Base-by-base conservation (phyloP, 768 basidiomycete species). In the Boletus fagicola region DNA sequence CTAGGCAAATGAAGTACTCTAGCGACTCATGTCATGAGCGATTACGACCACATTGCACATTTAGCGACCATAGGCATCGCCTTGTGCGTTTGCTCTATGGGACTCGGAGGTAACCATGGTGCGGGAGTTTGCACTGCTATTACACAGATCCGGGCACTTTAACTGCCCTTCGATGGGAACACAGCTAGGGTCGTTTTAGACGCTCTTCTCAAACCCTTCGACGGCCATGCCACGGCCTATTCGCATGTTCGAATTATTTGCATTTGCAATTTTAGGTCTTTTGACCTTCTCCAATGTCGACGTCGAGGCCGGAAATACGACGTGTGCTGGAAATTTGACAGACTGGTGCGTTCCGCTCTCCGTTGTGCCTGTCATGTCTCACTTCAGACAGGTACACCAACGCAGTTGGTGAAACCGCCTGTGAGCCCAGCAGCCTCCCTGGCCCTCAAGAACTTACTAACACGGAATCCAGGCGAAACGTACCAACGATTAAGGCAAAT, bases 321-420 rank as follows among this genome's bases (percentile, higher is more conserved):
- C 65, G 9, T 70, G 68, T 47, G 45, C 49, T 13, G 63, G 61
- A 7, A 28, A 28, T 28, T 28, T 28, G 28, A 28, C 28, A 28
- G 28, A 70, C 22, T 70, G 57, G 57, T 53, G 52, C 36, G 46
- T 13, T 30, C 11, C 15, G 26, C 33, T 44, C 22, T 30, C 30
- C 4, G 9, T 18, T 26, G 9, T 38, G 33, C 20, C 22, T 30
- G 15, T 10, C 30, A 11, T 31, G 16, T 26, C 47, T 58, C 16
- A 49, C 13, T 13, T 53, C 28, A 18, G 20, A 22, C 20, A 53
- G 69, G 68, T 69, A 70, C 51, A 66, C 67, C 9, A 55, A 57
- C 30, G 59, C 60, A 5, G 66, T 68, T 5, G 69, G 68, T 28
- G 69, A 70, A 51, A 63, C 68, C 30, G 68, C 69, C 20, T 70